phyloP scores from a whole-genome alignment of 176 grass and related monocot species.

The Tuctoria greenei region DNA sequence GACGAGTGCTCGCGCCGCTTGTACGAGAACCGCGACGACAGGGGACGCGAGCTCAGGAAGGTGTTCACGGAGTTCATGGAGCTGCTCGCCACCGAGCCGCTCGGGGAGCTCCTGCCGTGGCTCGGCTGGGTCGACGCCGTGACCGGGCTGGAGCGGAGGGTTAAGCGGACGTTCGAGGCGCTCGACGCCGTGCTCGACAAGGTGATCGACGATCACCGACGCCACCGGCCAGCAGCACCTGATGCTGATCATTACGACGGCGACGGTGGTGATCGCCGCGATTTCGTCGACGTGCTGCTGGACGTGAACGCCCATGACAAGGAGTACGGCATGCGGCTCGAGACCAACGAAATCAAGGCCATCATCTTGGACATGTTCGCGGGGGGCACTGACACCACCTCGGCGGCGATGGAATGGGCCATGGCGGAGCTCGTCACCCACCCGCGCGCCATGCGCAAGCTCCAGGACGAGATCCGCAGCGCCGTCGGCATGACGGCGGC shows the following conservation, averaged over 20 bases:
- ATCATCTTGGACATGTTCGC: conserved; percentile 41
- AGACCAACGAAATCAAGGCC: conserved; percentile 26
- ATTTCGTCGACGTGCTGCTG: conserved; percentile 36
- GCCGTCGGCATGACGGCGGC: no score
- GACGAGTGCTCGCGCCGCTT: background rate
- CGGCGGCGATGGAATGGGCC: conserved; percentile 28
- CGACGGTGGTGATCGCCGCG: background rate
- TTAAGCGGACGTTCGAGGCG: conserved; percentile 18
- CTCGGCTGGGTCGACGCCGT: conserved; percentile 51
- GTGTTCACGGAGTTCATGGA: background rate
- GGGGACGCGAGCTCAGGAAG: background rate
- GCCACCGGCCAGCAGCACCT: no score
- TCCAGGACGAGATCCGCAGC: conserved; percentile 42
- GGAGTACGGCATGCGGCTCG: background rate
- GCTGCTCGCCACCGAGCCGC: conserved; percentile 3
- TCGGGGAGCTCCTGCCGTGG: conserved; percentile 42
- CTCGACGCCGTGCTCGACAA: conserved; percentile 27
- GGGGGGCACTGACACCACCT: background rate
- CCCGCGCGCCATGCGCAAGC: conserved; percentile 25
- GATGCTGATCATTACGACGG: no score
- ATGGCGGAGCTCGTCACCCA: conserved; percentile 37
- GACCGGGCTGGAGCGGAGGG: conserved; percentile 8
- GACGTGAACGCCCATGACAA: background rate
- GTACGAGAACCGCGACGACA: background rate
- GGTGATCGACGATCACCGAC: conserved; percentile 32